Conservation (phyloP, 1,284 basidiomycete genomes). For the Papiliotrema fonsecae region DNA sequence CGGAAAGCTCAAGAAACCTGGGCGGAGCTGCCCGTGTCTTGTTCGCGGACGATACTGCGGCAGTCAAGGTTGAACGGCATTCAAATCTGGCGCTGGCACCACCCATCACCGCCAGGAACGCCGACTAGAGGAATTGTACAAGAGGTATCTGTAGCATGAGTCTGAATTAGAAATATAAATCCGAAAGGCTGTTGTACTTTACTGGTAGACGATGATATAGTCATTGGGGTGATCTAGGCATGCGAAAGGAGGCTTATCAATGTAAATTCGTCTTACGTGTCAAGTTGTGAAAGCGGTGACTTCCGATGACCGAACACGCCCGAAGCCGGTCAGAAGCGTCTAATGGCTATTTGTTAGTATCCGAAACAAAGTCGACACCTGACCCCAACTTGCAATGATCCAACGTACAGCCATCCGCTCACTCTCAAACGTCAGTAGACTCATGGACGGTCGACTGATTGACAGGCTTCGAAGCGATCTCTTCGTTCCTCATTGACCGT, state of each 20-base stretch:
- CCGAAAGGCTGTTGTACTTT: too few relatives aligned
- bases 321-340: background rate
- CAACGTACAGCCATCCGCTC: background rate
- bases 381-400: background rate
- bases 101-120: too few relatives aligned
- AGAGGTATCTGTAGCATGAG: too few relatives aligned
- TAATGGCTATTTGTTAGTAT: background rate
- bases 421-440: background rate
- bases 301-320: background rate
- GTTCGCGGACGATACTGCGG: constrained; percentile 28
- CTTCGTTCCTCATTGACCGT: background rate
- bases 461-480: background rate
- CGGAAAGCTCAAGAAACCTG: constrained; percentile 5
- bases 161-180: too few relatives aligned
- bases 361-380: background rate
- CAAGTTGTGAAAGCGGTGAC: too few relatives aligned
- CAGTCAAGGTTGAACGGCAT: constrained; percentile 8
- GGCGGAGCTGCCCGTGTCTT: constrained; percentile 34
- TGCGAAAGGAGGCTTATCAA: too few relatives aligned
- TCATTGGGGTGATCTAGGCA: too few relatives aligned
- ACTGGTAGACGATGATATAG: too few relatives aligned
- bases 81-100: constrained; percentile 30
- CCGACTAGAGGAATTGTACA: too few relatives aligned
- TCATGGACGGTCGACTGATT: too few relatives aligned
- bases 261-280: too few relatives aligned